These are phyloP conservation scores for Penicillium bialowiezense DNA, from an alignment of 495 filamentous ascomycete species.

Conservation along the genomic window DNA sequence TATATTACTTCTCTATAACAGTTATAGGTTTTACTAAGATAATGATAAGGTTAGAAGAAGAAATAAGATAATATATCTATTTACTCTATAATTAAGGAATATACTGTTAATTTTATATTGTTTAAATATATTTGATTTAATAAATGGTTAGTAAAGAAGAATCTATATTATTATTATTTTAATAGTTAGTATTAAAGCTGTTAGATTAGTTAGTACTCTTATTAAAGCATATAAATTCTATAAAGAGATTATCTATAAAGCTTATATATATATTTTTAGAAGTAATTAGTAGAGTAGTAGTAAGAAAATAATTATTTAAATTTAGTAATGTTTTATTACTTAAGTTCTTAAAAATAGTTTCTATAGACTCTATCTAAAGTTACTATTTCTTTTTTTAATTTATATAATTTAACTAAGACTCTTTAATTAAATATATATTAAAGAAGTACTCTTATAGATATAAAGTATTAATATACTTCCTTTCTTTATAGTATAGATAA, in stretches of 20 bases:
- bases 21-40: no score
- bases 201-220: background rate
- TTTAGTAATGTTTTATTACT: background rate
- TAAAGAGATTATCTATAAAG: background rate
- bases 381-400: conserved; percentile 8
- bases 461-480: background rate
- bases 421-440: conserved; percentile 7
- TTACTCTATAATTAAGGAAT: no score
- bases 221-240: background rate
- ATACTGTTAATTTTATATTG: no score
- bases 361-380: background rate
- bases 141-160: no score
- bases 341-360: background rate
- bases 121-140: no score
- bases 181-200: background rate
- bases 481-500: conserved; percentile 2
- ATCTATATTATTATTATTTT: no score
- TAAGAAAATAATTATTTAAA: background rate
- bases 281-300: background rate
- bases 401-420: conserved; percentile 8
- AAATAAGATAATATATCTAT: no score
- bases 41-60: no score
- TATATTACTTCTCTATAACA: no score
- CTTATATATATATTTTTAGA: background rate
- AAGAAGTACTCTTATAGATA: conserved; percentile 4